Conservation (phyloP, 331 rosid species). For the Malus hybrid region DNA sequence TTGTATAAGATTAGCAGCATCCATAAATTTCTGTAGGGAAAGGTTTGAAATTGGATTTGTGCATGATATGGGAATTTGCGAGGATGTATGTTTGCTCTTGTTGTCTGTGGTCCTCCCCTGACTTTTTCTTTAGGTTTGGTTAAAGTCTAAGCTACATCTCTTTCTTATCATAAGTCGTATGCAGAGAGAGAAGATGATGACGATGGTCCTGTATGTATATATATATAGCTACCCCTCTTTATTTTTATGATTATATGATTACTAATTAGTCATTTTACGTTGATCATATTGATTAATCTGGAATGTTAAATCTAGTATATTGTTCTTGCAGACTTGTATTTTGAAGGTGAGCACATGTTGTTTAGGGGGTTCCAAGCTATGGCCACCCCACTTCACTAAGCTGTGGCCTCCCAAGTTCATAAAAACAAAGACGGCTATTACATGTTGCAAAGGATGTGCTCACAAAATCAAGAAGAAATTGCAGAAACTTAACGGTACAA, state of each 20-base stretch:
- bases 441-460: neutral
- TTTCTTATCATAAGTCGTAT: conserved; percentile 31
- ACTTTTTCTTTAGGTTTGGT: conserved; percentile 20
- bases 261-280: neutral
- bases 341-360: conserved; percentile 1
- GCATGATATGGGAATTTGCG: neutral
- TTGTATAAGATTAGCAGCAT: neutral
- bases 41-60: neutral
- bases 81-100: neutral
- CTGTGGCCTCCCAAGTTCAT: neutral
- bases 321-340: neutral
- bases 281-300: neutral
- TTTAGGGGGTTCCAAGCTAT: neutral
- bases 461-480: neutral
- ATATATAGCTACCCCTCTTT: neutral
- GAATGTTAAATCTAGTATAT: neutral
- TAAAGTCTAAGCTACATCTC: conserved; percentile 32
- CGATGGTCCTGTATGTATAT: conserved; percentile 1
- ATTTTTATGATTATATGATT: neutral
- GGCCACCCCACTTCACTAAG: neutral
- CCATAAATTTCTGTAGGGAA: no score
- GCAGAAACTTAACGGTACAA: neutral
- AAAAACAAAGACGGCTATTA: neutral
- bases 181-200: neutral
- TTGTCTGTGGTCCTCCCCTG: conserved; percentile 4